Conservation (phyloP, 2,329 filamentous ascomycete genomes). For the Cladophialophora exuberans region DNA sequence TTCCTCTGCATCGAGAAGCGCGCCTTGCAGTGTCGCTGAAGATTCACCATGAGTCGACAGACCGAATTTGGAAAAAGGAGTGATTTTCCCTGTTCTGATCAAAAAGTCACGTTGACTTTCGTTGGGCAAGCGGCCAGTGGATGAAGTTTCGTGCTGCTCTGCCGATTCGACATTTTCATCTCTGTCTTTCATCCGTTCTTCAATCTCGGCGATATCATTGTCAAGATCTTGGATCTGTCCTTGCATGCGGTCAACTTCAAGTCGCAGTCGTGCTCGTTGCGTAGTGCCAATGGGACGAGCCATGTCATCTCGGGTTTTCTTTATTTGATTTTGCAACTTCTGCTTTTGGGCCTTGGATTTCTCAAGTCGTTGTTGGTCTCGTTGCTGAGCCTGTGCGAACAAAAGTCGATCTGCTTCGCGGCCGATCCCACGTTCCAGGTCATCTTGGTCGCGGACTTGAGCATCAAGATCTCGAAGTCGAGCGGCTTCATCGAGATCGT, state of each 20-base stretch:
- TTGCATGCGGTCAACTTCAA: conserved; percentile 42
- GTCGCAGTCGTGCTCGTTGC: conserved; percentile 39
- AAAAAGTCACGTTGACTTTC: conserved; percentile 88
- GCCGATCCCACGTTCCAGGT: conserved; percentile 84
- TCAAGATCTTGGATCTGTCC: conserved; percentile 68
- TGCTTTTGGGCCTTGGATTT: conserved; percentile 57
- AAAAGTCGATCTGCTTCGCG: conserved; percentile 65
- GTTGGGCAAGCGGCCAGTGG: conserved; percentile 65
- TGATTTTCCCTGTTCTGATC: conserved; percentile 96
- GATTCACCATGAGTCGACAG: conserved; percentile 61
- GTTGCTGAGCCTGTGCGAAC: conserved; percentile 64
- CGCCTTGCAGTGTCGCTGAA: conserved; percentile 73
- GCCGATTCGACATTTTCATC: conserved; percentile 54
- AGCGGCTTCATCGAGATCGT: conserved; percentile 58
- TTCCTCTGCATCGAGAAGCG: conserved; percentile 80
- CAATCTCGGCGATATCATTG: conserved; percentile 78
- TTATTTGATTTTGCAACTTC: conserved; percentile 68
- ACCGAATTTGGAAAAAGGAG: conserved; percentile 83
- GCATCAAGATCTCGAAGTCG: conserved; percentile 66
- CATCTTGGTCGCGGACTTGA: conserved; percentile 80
- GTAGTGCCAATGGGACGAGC: conserved; percentile 58
- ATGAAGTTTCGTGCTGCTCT: conserved; percentile 45
- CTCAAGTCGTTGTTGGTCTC: conserved; percentile 65
- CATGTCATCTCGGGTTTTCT: conserved; percentile 61
- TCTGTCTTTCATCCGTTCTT: conserved; percentile 76